Base-by-base conservation (phyloP, 768 basidiomycete genomes). In the Russula ochroleuca region DNA sequence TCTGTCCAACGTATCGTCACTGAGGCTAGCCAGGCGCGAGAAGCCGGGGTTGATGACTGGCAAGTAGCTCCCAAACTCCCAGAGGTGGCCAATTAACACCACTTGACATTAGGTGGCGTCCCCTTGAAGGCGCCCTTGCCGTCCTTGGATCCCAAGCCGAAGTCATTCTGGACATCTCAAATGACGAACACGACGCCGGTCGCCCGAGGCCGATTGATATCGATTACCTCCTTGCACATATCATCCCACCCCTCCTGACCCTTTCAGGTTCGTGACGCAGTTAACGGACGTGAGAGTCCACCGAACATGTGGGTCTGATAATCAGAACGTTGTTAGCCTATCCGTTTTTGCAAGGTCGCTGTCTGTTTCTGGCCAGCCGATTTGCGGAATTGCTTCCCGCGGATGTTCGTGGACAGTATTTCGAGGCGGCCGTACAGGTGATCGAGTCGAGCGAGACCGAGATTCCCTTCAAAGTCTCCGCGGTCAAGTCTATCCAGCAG, bases 401-500 rank as follows among this genome's bases (percentile, higher is more conserved):
- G 14, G 79, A 85, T 61, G 79, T 94, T 53, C 86, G 91, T 1
- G 83, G 84, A 0, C 92, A 94, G 70, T 98, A 98, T 72, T 78
- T 98, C 38, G 85, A 90, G 25, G 92, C 92, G 5, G 89, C 94
- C 0, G 79, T 97, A 35, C 85, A 88, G 57, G 94, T 92, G 10
- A 81, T 99, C 10, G 92, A 95, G 74, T 82, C 85, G 0, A 69
- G 72, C 23, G 83, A 84, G 28, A 85, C 88, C 4, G 82, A 84
- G 31, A 80, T 94, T n/a, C 90, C 93, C 0, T 88, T 98, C 70
- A 98, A 98, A 75, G 80, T 98, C 6, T 95, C 93, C 1, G 95
- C 96, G 11, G 89, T 98, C 31, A 91, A 92, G 73, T 94, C 96
- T 2, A 81, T 98, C 43, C 86, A 91, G 70, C 95, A 98, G 97